phyloP scores from a whole-genome alignment of 768 basidiomycete genomes.

The Xerocomellus chrysenteron region DNA sequence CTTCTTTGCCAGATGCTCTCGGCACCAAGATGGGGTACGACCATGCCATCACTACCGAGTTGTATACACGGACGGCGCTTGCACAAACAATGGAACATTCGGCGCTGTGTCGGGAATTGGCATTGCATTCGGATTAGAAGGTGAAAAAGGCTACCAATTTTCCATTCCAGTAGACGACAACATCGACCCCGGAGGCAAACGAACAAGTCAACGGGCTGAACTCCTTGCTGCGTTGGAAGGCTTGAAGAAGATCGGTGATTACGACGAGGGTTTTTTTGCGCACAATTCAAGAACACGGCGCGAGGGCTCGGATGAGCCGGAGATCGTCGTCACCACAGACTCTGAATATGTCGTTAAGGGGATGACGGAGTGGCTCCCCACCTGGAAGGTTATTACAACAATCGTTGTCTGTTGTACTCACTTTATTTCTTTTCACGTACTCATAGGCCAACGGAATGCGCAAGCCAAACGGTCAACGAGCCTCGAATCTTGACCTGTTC shows the following conservation, averaged over 20 bases:
- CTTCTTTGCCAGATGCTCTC: background rate
- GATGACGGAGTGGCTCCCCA: slow-evolving; percentile 34
- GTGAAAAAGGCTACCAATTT: background rate
- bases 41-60: slow-evolving; percentile 23
- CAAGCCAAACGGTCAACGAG: background rate
- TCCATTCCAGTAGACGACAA: slow-evolving; percentile 23
- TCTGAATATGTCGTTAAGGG: slow-evolving; percentile 37
- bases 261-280: slow-evolving; percentile 13
- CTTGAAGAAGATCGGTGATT: slow-evolving; percentile 28
- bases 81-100: slow-evolving; percentile 27
- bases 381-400: slow-evolving; percentile 27
- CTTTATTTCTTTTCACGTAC: background rate
- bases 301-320: background rate
- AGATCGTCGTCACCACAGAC: slow-evolving; percentile 27
- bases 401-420: background rate
- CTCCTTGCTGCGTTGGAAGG: slow-evolving; percentile 29
- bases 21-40: background rate
- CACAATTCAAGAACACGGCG: background rate
- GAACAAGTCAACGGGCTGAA: slow-evolving; percentile 35
- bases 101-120: slow-evolving; percentile 16
- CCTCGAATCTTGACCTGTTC: background rate
- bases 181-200: slow-evolving; percentile 15
- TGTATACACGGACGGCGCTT: slow-evolving; percentile 36
- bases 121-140: background rate
- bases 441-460: background rate